Base-by-base conservation (phyloP, 179 eudicot species). In the Actinidia arguta region DNA sequence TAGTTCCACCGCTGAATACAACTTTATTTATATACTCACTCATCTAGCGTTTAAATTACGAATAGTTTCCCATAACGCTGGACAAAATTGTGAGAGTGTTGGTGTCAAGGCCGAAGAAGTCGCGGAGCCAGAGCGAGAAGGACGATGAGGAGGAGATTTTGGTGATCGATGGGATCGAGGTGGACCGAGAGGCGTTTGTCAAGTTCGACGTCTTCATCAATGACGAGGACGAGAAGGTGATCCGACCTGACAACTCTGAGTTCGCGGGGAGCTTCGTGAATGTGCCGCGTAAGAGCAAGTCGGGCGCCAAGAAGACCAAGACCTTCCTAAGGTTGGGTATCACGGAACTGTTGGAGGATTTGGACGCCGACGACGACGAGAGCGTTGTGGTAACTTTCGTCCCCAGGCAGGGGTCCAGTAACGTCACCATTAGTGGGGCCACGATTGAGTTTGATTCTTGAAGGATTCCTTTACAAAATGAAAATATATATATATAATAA, bases 181-280 rank as follows among this genome's bases (percentile, higher is more conserved):
- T 92, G 8, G 81, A 87, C 0, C 85, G 83, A 4, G 87, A 91
- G 8, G 85, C 31, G 4, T 93, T 86, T 31, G 94, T 90, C n/a
- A 93, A 92, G 74, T 95, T 93, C 20, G 94, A 95, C 50, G 96
- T 93, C 74, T 89, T 88, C 17, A 79, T 95, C 10, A 93, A 95
- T 63, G 96, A 90, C 6, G 96, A 91, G 31, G 93, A 92, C 46
- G 95, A 86, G 27, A 67, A 77, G 20, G 81, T 71, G 8, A 75
- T 84, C 0, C 80, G 68, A 47, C 88, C 91, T 8, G 85, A 84
- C 5, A 89, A 82, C 72, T 80, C 85, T 0, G 94, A 91, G 85
- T 94, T 84, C 78, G 98, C 97, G 0, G 98, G 98, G 18, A 92
- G 93, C n/a, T 93, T 88, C 64, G 91, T 90, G 84, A 89, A 92